These are phyloP conservation scores for Fusarium pseudoanthophilum DNA, from an alignment of 2,329 filamentous ascomycete species.

Conservation along the genomic window DNA sequence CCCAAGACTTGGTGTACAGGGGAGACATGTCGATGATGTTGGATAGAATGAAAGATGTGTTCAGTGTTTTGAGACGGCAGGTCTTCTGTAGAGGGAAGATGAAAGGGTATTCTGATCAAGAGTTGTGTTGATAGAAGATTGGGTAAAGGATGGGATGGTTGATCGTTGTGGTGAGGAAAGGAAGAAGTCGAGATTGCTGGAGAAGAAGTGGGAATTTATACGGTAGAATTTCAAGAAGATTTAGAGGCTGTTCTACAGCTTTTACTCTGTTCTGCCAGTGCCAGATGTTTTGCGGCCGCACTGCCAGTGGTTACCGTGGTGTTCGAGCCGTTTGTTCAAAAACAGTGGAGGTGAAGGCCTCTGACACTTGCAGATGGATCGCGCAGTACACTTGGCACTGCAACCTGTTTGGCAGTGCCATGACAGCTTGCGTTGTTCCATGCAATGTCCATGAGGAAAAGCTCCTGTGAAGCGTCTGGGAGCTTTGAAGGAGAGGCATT, in stretches of 20 bases:
- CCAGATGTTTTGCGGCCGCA: not conserved
- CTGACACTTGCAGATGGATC: not conserved
- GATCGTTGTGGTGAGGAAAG: not conserved
- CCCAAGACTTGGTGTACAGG: not conserved
- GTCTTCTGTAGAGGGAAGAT: not conserved
- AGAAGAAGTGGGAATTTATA: not conserved
- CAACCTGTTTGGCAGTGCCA: not conserved
- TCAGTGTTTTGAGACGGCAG: not conserved
- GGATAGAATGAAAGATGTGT: not conserved
- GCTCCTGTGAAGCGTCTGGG: too few species aligned
- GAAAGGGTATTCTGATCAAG: not conserved
- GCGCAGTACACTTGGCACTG: not conserved
- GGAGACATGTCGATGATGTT: not conserved
- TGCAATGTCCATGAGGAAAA: rapidly evolving
- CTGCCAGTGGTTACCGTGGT: not conserved
- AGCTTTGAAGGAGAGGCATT: not conserved
- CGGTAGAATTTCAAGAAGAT: rapidly evolving
- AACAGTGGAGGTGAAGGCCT: not conserved
- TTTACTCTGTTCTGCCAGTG: not conserved
- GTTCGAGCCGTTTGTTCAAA: not conserved
- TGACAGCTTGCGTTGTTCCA: rapidly evolving
- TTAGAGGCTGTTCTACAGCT: not conserved
- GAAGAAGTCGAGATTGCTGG: rapidly evolving
- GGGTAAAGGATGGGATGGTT: not conserved
- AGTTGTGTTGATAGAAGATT: not conserved